A percentile compares a stretch with the other conserved stretches of the same genome.
Conservation (phyloP, 768 basidiomycete species). For the Leccinum imitatum region DNA sequence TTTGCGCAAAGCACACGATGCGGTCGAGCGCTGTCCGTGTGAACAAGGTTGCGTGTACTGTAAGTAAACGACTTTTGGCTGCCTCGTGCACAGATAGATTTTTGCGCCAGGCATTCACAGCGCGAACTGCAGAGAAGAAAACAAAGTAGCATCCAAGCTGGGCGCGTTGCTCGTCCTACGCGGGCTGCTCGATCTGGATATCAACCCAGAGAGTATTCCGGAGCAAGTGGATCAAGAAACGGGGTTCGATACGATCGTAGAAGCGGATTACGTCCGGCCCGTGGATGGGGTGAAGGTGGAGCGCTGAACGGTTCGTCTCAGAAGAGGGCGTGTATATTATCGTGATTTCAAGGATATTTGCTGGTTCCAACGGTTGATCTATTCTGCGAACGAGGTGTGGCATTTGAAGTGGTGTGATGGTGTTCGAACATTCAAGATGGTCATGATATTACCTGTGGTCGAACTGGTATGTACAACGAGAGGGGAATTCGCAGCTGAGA, state of each 20-base stretch:
- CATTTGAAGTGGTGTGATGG: background rate
- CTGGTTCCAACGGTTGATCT: background rate
- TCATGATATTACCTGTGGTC: background rate
- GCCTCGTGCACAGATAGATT: background rate
- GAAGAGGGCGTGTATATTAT: background rate
- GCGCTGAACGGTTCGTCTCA: conserved; percentile 3
- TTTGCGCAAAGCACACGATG: conserved; percentile 55
- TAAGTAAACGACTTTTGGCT: conserved; percentile 30
- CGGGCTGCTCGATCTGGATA: conserved; percentile 50
- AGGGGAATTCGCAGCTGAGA: background rate
- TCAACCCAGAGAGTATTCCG: conserved; percentile 40
- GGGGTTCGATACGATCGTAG: conserved; percentile 52
- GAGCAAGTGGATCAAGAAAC: conserved; percentile 27
- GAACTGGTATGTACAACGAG: no score
- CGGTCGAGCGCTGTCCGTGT: conserved; percentile 64
- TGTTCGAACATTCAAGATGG: rapidly evolving
- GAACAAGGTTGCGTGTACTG: conserved; percentile 69
- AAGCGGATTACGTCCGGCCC: conserved; percentile 47
- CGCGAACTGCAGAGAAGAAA: conserved; percentile 63
- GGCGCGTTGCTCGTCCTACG: conserved; percentile 72
- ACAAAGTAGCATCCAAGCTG: conserved; percentile 69
- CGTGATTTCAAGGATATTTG: background rate
- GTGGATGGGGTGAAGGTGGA: conserved; percentile 50
- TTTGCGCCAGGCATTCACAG: conserved; percentile 60
- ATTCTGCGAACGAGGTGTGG: background rate